Base-by-base conservation (phyloP, 2,329 filamentous ascomycete genomes). In the Pseudogymnoascus sp. region DNA sequence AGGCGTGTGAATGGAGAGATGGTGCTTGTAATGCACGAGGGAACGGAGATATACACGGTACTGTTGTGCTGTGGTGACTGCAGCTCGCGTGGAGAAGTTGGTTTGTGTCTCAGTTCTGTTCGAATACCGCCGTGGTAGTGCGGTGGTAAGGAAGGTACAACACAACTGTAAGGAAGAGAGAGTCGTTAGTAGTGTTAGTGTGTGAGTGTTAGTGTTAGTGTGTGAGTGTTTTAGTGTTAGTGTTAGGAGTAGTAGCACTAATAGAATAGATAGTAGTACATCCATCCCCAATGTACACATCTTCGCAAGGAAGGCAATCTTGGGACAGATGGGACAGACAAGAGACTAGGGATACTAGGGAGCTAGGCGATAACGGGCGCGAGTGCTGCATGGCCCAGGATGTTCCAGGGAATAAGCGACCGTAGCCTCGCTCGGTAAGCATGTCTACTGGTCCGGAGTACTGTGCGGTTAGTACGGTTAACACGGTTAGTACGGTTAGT, bases 271-370 rank as follows among this genome's bases (percentile, higher is more conserved):
- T 42, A 18, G 39, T 18, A 18, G 39, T 42, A 42, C 39, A 18
- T 42, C 39, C 39, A 18, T 42, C 39, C 39, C n/a, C n/a, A 4
- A 45, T 47, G 42, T 47, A 47, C 42, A 47, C 21, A 47, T 47
- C 42, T 47, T 47, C 42, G 42, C 42, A 47, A 47, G 42, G 42
- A 47, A 47, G 18, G 42, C 42, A 47, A 47, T 47, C 42, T 47
- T 47, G 42, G 42, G 40, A 45, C 40, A 45, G 40, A 23, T 5
- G 40, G 21, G 40, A 26, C 23, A 26, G 23, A 26, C 23, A 21
- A 21, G 21, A 21, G 21, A 21, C 21, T 21, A 21, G 21, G 21
- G 23, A 26, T 2, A 26, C 40, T 45, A 45, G 18, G 7, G 4
- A 21, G 40, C 40, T 47, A 47, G 42, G 42, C 42, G 42, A 47